Evolutionary conservation across 2,329 filamentous ascomycete genomes (phyloP).

Genomic region (Cadophora sp.): DNA sequence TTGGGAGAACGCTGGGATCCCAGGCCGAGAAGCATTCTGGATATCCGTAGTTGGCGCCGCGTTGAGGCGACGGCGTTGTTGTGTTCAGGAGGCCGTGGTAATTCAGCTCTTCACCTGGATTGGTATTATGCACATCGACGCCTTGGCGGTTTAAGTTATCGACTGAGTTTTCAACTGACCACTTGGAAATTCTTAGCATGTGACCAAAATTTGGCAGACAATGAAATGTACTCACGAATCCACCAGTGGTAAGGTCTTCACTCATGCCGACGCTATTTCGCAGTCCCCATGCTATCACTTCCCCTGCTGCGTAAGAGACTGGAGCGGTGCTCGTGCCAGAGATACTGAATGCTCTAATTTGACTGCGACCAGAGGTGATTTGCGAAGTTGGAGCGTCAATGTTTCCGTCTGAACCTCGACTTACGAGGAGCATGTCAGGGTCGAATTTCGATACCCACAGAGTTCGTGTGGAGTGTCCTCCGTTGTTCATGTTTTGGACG

Average conservation of each 20-base stretch:
- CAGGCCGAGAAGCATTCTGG: slow-evolving; percentile 25
- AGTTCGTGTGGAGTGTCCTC: slow-evolving; percentile 26
- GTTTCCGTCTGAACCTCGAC: slow-evolving; percentile 27
- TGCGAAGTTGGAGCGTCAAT: slow-evolving; percentile 21
- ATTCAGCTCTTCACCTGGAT: slow-evolving; percentile 31
- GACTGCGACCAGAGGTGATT: slow-evolving; percentile 18
- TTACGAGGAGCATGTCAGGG: slow-evolving; percentile 21
- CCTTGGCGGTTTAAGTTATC: slow-evolving; percentile 22
- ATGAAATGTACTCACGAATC: slow-evolving; percentile 14
- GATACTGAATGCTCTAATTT: slow-evolving; percentile 26
- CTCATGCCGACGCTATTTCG: slow-evolving; percentile 26
- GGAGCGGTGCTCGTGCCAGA: neutral
- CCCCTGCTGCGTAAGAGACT: slow-evolving; percentile 18
- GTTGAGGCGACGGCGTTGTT: neutral
- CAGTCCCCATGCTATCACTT: slow-evolving; percentile 26
- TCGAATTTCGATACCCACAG: slow-evolving; percentile 19
- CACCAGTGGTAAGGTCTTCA: slow-evolving; percentile 22
- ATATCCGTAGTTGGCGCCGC: slow-evolving; percentile 31
- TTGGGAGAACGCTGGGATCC: slow-evolving; percentile 18
- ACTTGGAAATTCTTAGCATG: neutral
- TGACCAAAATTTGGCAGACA: neutral
- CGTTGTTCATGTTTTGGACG: slow-evolving; percentile 24
- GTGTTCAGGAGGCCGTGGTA: slow-evolving; percentile 27
- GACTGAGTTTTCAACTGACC: slow-evolving; percentile 27
- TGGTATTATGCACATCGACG: slow-evolving; percentile 28